A percentile compares a stretch with the other conserved stretches of the same genome.
phyloP scores from a whole-genome alignment of 495 filamentous ascomycete species.

The Entonaema liquescens region DNA sequence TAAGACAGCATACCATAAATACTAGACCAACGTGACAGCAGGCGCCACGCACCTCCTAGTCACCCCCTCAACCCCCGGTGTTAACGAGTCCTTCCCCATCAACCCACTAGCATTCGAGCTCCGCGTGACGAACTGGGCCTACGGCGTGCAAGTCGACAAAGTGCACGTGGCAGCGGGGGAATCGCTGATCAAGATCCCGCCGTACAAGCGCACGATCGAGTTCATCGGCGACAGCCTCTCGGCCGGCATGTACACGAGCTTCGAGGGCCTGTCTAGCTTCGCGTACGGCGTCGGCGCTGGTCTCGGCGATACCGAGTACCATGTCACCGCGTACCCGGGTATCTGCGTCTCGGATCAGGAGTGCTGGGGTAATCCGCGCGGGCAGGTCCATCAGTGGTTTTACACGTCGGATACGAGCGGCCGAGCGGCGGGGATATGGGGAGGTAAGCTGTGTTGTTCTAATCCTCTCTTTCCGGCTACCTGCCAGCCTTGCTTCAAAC shows the following conservation, averaged over 20 bases:
- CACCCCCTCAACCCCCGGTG: slow-evolving; percentile 51
- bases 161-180: slow-evolving; percentile 62
- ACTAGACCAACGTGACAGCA: slow-evolving; percentile 67
- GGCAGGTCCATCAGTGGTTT: slow-evolving; percentile 71
- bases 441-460: slow-evolving; percentile 50
- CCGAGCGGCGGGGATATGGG: slow-evolving; percentile 61
- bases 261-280: slow-evolving; percentile 69
- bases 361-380: slow-evolving; percentile 66
- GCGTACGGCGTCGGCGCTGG: slow-evolving; percentile 67
- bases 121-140: slow-evolving; percentile 72
- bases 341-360: slow-evolving; percentile 66
- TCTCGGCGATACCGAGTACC: slow-evolving; percentile 70
- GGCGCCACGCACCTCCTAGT: slow-evolving; percentile 69
- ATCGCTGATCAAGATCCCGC: slow-evolving; percentile 60
- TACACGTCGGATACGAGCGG: slow-evolving; percentile 67
- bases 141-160: slow-evolving; percentile 67
- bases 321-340: slow-evolving; percentile 68
- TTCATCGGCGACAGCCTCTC: slow-evolving; percentile 70
- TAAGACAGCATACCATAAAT: not conserved
- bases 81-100: slow-evolving; percentile 51
- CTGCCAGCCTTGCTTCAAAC: too few relatives aligned
- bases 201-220: slow-evolving; percentile 65
- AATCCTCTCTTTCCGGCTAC: not conserved
- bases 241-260: slow-evolving; percentile 69
- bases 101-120: slow-evolving; percentile 61